phyloP scores from a whole-genome alignment of 768 basidiomycete species.

The Gyrodon lividus region DNA sequence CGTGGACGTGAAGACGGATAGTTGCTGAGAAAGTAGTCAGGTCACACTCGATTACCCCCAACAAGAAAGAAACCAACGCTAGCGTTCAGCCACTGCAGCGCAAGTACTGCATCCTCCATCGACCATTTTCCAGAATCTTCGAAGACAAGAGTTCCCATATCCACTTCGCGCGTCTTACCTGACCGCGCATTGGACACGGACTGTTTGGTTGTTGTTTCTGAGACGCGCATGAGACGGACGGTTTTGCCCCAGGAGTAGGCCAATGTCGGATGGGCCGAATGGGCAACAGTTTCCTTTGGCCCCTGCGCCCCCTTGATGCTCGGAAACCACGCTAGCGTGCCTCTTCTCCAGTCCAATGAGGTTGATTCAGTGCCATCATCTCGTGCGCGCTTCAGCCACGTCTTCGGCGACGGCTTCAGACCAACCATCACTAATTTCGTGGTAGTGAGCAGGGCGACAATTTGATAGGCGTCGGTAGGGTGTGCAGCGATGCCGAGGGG shows the following conservation, averaged over 20 bases:
- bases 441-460: slow-evolving; percentile 85
- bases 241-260: slow-evolving; percentile 83
- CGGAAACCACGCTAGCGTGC: slow-evolving; percentile 81
- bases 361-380: slow-evolving; percentile 43
- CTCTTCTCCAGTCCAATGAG: slow-evolving; percentile 51
- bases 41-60: background rate
- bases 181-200: slow-evolving; percentile 50
- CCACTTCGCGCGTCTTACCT: slow-evolving; percentile 57
- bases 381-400: slow-evolving; percentile 81
- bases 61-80: slow-evolving; percentile 62
- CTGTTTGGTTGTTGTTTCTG: slow-evolving; percentile 56
- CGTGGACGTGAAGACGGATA: slow-evolving; percentile 55
- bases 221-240: slow-evolving; percentile 64
- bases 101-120: slow-evolving; percentile 61
- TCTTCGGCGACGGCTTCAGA: slow-evolving; percentile 86
- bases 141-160: slow-evolving; percentile 64
- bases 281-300: slow-evolving; percentile 14
- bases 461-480: slow-evolving; percentile 72
- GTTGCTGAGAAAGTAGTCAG: slow-evolving; percentile 50
- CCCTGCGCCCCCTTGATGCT: slow-evolving; percentile 41
- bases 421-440: slow-evolving; percentile 92
- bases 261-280: slow-evolving; percentile 57
- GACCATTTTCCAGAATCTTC: slow-evolving; percentile 60
- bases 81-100: slow-evolving; percentile 84
- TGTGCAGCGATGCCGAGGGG: slow-evolving; percentile 76